phyloP scores from a whole-genome alignment of 768 basidiomycete species.

The Boletus tomentosulus region DNA sequence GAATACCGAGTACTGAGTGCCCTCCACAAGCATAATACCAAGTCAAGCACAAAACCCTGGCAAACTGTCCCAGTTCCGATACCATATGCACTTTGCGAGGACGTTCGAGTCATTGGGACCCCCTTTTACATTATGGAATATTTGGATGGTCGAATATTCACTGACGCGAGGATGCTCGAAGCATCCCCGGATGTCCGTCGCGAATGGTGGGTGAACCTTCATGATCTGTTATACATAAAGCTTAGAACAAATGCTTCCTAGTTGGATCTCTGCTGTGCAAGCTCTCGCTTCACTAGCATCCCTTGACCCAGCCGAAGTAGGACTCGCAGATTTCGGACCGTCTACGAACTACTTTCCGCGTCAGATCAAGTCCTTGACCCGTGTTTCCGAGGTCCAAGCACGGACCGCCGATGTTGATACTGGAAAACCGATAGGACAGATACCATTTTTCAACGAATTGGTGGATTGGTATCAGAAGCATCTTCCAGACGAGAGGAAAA shows the following conservation, averaged over 20 bases:
- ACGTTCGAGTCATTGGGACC: slow-evolving; percentile 73
- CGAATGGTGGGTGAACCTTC: slow-evolving; percentile 54
- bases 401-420: slow-evolving; percentile 63
- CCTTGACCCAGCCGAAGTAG: slow-evolving; percentile 60
- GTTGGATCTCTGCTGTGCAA: slow-evolving; percentile 74
- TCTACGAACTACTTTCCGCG: slow-evolving; percentile 84
- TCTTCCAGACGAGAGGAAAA: slow-evolving; percentile 72
- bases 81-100: slow-evolving; percentile 80
- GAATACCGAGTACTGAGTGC: slow-evolving; percentile 82
- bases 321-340: slow-evolving; percentile 69
- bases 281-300: slow-evolving; percentile 66
- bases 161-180: slow-evolving; percentile 74
- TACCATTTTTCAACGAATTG: slow-evolving; percentile 72
- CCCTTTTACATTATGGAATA: slow-evolving; percentile 98
- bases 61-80: slow-evolving; percentile 78
- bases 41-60: slow-evolving; percentile 43
- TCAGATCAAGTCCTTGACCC: slow-evolving; percentile 85
- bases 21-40: slow-evolving; percentile 68
- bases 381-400: slow-evolving; percentile 78
- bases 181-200: slow-evolving; percentile 55
- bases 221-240: background rate
- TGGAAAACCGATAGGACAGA: slow-evolving; percentile 53
- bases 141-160: slow-evolving; percentile 90
- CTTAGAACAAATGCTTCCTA: slow-evolving; percentile 25
- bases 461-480: slow-evolving; percentile 71